Evolutionary conservation across 2,329 filamentous ascomycete species (phyloP), one percentile per base, ranked within the genome.

Genomic region (Aureobasidium pullulans): DNA sequence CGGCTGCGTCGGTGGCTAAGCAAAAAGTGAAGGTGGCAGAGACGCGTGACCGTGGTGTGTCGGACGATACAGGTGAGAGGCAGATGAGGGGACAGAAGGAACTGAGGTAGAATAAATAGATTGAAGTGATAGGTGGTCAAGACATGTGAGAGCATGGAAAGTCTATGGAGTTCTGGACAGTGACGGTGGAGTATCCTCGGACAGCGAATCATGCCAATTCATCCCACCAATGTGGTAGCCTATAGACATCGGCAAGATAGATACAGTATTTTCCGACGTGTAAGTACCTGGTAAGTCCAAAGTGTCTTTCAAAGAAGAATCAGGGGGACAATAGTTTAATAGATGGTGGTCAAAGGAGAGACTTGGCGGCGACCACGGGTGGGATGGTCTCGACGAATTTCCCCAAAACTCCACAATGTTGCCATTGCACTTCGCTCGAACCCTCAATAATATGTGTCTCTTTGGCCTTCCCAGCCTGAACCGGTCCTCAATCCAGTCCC

Each of bases 401-500:
- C 50, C 10, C 39, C 31, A 19, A 16, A 7, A 13, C 16, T 23
- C 40, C 8, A 44, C 23, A 39, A 46, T 46, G 16, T 15, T 13
- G 8, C 34, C 34, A 36, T 36, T 36, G 8, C 37, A 40, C 15
- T n/a, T 40, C 15, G 11, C 37, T 40, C 37, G 23, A 13, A n/a
- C 13, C 39, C 29, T 23, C 40, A 61, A 61, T 65, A 69, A 63
- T 59, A 70, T 69, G 67, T 62, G 63, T 61, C 62, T 62, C 49
- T 47, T 62, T 59, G 67, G 68, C 70, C 56, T 57, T 53, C 70
- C 69, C 67, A 66, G 68, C 69, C 70, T 72, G 67, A 67, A 64
- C 69, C 76, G 74, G 74, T 71, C 72, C 68, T 71, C 70, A 72
- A 73, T 74, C 74, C 76, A 76, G 74, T 73, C 74, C 73, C 74